Base-by-base conservation (phyloP, 345 rosid species). In the Corchorus olitorius region DNA sequence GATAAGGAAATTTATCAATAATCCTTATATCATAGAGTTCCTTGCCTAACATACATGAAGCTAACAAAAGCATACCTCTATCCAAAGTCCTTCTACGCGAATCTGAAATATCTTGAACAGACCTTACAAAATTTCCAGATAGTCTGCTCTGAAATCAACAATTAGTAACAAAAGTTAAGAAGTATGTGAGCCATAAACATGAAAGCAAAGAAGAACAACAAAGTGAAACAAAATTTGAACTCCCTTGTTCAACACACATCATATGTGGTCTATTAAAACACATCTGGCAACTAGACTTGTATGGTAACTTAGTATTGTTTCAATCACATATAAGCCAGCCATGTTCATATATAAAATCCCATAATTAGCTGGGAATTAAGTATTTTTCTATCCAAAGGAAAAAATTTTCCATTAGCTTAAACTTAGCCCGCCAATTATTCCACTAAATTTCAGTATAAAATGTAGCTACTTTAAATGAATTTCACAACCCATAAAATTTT, bases 61-160 rank as follows among this genome's bases (percentile, higher is more conserved):
- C 39, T 17, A 19, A 76, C 37, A 73, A 68, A 70, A 70, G 6
- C 74, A 81, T 72, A 90, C 92, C 90, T 82, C 70, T 82, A 37
- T 83, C 81, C 62, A 85, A 39, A 77, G 87, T 85, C 75, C 91
- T 81, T 82, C 84, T 85, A 19, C 89, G 85, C 45, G 92, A 88
- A 70, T 68, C 83, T 66, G 89, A 83, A 65, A 78, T 64, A 22
- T 84, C 88, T 64, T 86, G 87, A 70, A 80, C 79, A 58, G 91
- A 84, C 75, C 86, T 88, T 45, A 87, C 85, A 73, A 76, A 72
- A 72, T 84, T 84, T 58, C 94, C 94, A 0, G 90, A 83, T 37
- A 89, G 70, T 84, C 80, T 85, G 78, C 89, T 84, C 92, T 90
- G 85, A 74, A 81, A 62, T 71, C 46, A 70, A 33, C 64, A 60